Evolutionary conservation across 1,139 yeast genomes (phyloP).

Genomic region (Lodderomyces orthopsilosis): DNA sequence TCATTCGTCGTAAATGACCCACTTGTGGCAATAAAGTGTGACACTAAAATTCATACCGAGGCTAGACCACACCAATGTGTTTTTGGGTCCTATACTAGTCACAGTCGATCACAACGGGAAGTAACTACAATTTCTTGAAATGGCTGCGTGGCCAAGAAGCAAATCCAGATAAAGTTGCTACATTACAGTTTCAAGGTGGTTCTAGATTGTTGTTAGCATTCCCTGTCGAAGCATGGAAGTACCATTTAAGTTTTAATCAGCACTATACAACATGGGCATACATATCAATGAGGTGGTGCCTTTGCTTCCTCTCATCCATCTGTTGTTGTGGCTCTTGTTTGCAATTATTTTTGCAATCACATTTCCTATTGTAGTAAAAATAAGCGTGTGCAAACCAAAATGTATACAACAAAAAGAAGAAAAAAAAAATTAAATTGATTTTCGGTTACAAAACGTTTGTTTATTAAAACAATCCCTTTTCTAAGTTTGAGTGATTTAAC

Average conservation of each 20-base stretch:
- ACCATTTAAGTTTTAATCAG: not conserved
- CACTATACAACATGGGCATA: not conserved
- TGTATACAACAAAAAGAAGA: not conserved
- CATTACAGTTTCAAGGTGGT: no score
- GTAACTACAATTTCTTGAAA: no score
- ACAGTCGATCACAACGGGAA: no score
- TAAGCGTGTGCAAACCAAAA: not conserved
- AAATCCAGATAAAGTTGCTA: no score
- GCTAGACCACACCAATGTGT: no score
- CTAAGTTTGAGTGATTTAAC: not conserved
- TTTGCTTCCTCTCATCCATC: not conserved
- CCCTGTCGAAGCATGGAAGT: no score
- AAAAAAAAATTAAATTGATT: not conserved
- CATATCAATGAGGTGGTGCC: no score
- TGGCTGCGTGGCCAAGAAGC: no score
- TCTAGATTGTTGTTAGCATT: no score
- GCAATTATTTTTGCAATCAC: not conserved
- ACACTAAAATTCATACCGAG: not conserved
- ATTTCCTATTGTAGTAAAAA: not conserved
- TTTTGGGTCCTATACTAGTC: no score
- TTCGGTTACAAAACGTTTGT: constrained; percentile 1
- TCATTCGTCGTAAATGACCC: not conserved
- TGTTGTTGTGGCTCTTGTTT: no score
- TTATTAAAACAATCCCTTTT: not conserved
- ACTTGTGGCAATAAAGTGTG: not conserved